Conservation (phyloP, 495 filamentous ascomycete genomes). For the Hyaloscypha bicolor region DNA sequence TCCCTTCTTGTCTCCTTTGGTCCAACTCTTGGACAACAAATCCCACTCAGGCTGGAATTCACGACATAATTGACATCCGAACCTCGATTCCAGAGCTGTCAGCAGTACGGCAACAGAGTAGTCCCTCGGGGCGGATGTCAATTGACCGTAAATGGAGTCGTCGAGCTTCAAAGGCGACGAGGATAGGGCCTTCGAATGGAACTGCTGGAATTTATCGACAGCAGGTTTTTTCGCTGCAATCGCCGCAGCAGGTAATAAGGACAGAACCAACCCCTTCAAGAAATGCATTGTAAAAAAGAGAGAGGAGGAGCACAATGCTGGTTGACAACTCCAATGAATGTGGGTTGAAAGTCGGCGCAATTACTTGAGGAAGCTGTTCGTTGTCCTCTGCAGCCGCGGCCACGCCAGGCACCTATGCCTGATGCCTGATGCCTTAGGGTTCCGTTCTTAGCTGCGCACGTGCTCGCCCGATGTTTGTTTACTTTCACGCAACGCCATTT, state of each 20-base stretch:
- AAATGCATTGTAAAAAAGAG: slow-evolving; percentile 51
- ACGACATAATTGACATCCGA: slow-evolving; percentile 82
- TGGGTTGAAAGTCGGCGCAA: not conserved
- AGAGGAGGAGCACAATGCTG: not conserved
- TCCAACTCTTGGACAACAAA: slow-evolving; percentile 84
- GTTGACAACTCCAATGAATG: not conserved
- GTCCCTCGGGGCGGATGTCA: slow-evolving; percentile 78
- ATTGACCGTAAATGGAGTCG: slow-evolving; percentile 71
- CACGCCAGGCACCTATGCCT: not conserved
- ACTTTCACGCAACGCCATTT: not conserved
- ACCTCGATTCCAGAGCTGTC: slow-evolving; percentile 83
- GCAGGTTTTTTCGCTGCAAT: slow-evolving; percentile 59
- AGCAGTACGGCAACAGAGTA: slow-evolving; percentile 82
- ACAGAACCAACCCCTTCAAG: slow-evolving; percentile 56
- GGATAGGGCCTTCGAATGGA: slow-evolving; percentile 66
- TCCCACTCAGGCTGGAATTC: slow-evolving; percentile 97
- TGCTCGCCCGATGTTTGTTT: not conserved
- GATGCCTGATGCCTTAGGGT: not conserved
- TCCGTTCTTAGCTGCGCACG: too few species aligned
- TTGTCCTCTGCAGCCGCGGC: slow-evolving; percentile 3
- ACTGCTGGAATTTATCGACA: slow-evolving; percentile 63
- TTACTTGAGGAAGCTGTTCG: not conserved
- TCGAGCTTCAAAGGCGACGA: slow-evolving; percentile 72
- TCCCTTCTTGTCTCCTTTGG: slow-evolving; percentile 71
- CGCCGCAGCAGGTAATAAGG: slow-evolving; percentile 52